Evolutionary conservation across 78 protist genomes (phyloP).

Genomic region (Protostelium mycophagum): DNA sequence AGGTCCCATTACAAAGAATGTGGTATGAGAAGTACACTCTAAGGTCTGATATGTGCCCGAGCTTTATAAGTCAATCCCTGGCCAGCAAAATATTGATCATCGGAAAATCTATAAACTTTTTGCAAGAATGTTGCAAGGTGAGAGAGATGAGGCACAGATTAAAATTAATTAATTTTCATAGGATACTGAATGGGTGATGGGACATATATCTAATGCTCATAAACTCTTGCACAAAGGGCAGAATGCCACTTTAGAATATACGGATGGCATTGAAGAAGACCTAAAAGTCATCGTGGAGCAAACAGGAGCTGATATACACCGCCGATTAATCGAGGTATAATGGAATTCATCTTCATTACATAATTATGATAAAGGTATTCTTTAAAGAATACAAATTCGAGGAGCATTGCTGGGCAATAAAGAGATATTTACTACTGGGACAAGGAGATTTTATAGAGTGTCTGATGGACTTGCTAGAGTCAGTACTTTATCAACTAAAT

Average conservation of each 20-base stretch:
- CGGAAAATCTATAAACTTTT: constrained; percentile 73
- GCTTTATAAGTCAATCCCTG: constrained; percentile 4
- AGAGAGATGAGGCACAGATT: neutral
- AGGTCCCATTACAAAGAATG: neutral
- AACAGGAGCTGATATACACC: neutral
- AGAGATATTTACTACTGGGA: constrained; percentile 65
- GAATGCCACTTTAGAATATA: neutral
- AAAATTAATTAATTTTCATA: neutral
- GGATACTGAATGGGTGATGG: neutral
- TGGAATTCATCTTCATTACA: neutral
- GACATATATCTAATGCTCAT: too few relatives aligned
- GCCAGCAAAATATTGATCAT: constrained; percentile 27
- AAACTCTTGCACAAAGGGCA: neutral
- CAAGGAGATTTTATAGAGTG: constrained; percentile 82
- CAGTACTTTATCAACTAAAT: neutral
- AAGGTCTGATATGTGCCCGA: neutral
- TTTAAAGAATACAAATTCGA: constrained; percentile 27
- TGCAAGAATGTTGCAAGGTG: constrained; percentile 52
- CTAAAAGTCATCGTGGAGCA: neutral
- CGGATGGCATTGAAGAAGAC: neutral
- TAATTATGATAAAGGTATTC: constrained; percentile 27
- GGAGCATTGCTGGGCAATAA: constrained; percentile 51
- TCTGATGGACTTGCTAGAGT: constrained; percentile 64
- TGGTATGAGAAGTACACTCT: constrained; percentile 36
- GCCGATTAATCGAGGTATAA: neutral